These are phyloP conservation scores for Ottelia alismoides DNA, from an alignment of 106 monocot species.

Conservation along the genomic window DNA sequence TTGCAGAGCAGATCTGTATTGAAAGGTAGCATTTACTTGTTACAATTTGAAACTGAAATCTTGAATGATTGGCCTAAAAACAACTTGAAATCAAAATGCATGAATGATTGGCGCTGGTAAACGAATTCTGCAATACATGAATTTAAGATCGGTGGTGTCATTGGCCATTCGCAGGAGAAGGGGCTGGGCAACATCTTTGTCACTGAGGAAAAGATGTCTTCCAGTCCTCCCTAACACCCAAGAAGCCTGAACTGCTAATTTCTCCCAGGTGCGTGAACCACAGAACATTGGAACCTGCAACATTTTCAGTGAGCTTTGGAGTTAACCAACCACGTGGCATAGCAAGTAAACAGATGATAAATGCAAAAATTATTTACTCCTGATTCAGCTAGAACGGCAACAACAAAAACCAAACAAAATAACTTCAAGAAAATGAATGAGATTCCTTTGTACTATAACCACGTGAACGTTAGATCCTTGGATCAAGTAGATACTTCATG, in stretches of 20 bases:
- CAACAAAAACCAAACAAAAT: background rate
- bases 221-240: constrained; percentile 60
- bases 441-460: background rate
- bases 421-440: background rate
- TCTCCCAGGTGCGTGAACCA: constrained; percentile 49
- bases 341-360: constrained; percentile 15
- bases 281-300: constrained; percentile 59
- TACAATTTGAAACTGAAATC: background rate
- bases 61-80: background rate
- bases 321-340: constrained; percentile 31
- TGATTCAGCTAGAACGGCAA: too few relatives aligned
- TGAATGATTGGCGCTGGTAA: constrained; percentile 42
- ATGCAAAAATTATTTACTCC: constrained; percentile 17
- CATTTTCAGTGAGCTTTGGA: constrained; percentile 3
- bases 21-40: background rate
- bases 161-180: constrained; percentile 70
- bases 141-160: constrained; percentile 45
- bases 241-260: constrained; percentile 41
- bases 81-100: background rate
- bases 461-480: too few relatives aligned
- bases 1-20: constrained; percentile 64
- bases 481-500: background rate
- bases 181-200: constrained; percentile 45
- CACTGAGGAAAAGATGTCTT: constrained; percentile 70
- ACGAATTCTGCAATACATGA: constrained; percentile 62